Evolutionary conservation across 2,329 filamentous ascomycete genomes (phyloP).

Genomic region (Fusarium armeniacum): DNA sequence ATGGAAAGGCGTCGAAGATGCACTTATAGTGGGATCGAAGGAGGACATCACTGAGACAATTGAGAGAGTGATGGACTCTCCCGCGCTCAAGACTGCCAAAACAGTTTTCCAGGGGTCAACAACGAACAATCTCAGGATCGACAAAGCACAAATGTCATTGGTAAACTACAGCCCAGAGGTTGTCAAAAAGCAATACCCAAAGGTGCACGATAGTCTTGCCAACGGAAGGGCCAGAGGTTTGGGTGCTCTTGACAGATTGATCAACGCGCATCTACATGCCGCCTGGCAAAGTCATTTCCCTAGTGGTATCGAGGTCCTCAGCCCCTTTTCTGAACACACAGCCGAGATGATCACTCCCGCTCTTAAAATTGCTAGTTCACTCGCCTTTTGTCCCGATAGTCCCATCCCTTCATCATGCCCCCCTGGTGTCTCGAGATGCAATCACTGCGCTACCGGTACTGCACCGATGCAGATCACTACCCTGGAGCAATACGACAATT

Average conservation of each 20-base stretch:
- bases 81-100: conserved; percentile 67
- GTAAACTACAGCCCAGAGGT: conserved; percentile 80
- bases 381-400: conserved; percentile 80
- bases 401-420: conserved; percentile 85
- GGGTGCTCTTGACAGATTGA: conserved; percentile 76
- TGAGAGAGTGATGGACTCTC: conserved; percentile 69
- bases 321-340: conserved; percentile 82
- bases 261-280: conserved; percentile 86
- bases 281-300: conserved; percentile 86
- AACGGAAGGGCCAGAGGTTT: conserved; percentile 72
- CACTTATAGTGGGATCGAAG: conserved; percentile 79
- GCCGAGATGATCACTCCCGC: conserved; percentile 79
- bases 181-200: conserved; percentile 75
- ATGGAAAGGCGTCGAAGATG: conserved; percentile 79
- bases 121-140: conserved; percentile 72
- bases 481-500: conserved; percentile 77
- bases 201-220: conserved; percentile 73
- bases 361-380: conserved; percentile 78
- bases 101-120: conserved; percentile 74
- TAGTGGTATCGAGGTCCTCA: conserved; percentile 83
- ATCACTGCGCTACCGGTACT: conserved; percentile 74
- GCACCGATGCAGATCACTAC: conserved; percentile 76
- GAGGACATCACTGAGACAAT: conserved; percentile 74
- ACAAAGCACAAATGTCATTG: conserved; percentile 74
- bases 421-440: conserved; percentile 82